These are phyloP conservation scores for Amphichorda felina DNA, from an alignment of 2,329 filamentous ascomycete species.

Conservation along the genomic window DNA sequence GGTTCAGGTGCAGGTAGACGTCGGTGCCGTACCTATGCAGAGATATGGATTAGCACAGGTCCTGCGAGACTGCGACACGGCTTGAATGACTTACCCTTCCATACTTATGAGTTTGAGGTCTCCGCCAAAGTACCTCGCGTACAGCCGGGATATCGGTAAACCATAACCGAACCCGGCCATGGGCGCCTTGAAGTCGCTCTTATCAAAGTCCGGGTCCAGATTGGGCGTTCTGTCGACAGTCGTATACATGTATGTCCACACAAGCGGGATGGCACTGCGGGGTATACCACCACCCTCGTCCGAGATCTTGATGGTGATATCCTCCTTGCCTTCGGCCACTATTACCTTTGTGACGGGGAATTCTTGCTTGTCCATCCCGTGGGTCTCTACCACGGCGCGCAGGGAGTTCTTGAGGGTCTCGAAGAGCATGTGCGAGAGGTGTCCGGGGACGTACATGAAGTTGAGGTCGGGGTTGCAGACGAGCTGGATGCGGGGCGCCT, in stretches of 20 bases:
- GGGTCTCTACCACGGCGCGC: slow-evolving; percentile 88
- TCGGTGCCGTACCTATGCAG: slow-evolving; percentile 80
- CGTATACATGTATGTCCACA: slow-evolving; percentile 99
- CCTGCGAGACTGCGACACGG: not conserved
- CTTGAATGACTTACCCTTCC: slow-evolving; percentile 66
- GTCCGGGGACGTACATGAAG: slow-evolving; percentile 99
- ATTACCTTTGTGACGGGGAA: slow-evolving; percentile 97
- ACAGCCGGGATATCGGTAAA: slow-evolving; percentile 83
- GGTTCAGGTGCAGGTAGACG: slow-evolving; percentile 95
- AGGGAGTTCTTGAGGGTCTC: slow-evolving; percentile 98
- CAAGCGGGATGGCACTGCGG: slow-evolving; percentile 80
- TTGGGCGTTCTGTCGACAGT: slow-evolving; percentile 93
- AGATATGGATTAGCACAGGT: not conserved
- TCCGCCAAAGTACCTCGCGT: slow-evolving; percentile 93
- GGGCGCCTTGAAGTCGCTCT: slow-evolving; percentile 97
- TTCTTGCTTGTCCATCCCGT: slow-evolving; percentile 89
- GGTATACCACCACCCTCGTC: slow-evolving; percentile 97
- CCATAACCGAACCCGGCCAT: slow-evolving; percentile 99
- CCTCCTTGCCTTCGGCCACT: slow-evolving; percentile 92
- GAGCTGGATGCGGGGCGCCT: slow-evolving; percentile 91
- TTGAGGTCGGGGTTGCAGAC: slow-evolving; percentile 89
- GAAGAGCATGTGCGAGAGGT: slow-evolving; percentile 98
- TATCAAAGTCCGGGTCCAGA: slow-evolving; percentile 94
- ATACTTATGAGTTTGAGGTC: slow-evolving; percentile 97
- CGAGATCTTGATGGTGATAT: slow-evolving; percentile 97